Evolutionary conservation across 129 eudicot genomes (phyloP).

Genomic region (Heracleum sosnowskyi): DNA sequence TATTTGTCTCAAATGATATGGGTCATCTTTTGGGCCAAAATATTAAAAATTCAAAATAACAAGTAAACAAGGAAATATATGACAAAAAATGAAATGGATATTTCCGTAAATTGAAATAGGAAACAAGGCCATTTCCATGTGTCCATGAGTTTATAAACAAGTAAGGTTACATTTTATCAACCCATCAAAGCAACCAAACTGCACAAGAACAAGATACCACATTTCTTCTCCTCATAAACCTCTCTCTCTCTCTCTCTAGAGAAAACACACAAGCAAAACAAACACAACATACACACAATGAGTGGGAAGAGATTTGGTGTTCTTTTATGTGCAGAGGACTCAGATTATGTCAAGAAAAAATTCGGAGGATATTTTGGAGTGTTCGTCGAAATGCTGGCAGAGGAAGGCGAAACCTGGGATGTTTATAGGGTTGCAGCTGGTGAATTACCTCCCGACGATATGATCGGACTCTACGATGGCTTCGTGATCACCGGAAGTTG

Average conservation of each 20-base stretch:
- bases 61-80: too few species aligned
- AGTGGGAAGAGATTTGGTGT: conserved; percentile 55
- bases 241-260: conserved; percentile 29
- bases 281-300: conserved; percentile 15
- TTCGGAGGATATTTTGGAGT: conserved; percentile 94
- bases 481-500: conserved; percentile 93
- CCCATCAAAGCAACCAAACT: neutral
- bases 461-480: conserved; percentile 59
- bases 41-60: too few species aligned
- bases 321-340: conserved; percentile 78
- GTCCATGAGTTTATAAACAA: neutral
- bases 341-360: conserved; percentile 78
- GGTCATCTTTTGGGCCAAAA: too few species aligned
- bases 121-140: neutral
- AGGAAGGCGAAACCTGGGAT: conserved; percentile 88
- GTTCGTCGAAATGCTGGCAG: conserved; percentile 72
- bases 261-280: conserved; percentile 8
- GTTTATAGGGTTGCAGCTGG: conserved; percentile 50
- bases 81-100: neutral
- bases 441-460: conserved; percentile 69
- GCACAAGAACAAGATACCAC: neutral
- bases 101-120: neutral
- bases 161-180: neutral
- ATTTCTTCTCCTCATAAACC: conserved; percentile 4
- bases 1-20: too few species aligned